Conservation (phyloP, 768 basidiomycete species). For the Russula griseocarnosa region DNA sequence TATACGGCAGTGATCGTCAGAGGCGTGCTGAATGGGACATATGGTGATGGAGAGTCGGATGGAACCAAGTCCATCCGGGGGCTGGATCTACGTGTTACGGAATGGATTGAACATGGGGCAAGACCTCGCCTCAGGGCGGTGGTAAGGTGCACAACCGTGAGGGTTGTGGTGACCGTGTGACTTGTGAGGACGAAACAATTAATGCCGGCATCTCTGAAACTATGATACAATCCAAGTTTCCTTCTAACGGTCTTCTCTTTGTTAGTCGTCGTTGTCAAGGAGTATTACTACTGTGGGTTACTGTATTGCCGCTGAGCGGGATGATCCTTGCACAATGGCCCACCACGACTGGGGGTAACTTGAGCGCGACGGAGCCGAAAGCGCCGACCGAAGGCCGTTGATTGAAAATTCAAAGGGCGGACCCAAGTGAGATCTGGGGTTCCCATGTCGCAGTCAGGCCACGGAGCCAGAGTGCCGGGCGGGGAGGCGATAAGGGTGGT, state of each 20-base stretch:
- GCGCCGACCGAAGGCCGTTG: slow-evolving; percentile 6
- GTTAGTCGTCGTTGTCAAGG: background rate
- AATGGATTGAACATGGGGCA: background rate
- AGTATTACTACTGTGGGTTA: background rate
- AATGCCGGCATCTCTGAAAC: slow-evolving; percentile 12
- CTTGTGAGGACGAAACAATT: background rate
- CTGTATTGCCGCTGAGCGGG: background rate
- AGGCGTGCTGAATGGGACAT: slow-evolving; percentile 13
- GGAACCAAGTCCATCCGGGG: slow-evolving; percentile 17
- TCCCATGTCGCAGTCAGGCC: background rate
- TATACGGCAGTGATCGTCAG: slow-evolving; percentile 12
- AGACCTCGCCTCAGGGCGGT: background rate
- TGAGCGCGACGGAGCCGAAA: slow-evolving; percentile 3
- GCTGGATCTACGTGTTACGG: slow-evolving; percentile 22
- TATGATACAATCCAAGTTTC: background rate
- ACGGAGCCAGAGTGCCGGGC: slow-evolving; percentile 18
- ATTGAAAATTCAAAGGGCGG: background rate
- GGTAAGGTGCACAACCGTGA: slow-evolving; percentile 5
- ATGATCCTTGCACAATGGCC: background rate
- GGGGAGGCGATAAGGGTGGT: slow-evolving; percentile 20
- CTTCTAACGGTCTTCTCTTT: background rate
- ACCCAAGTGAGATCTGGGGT: slow-evolving; percentile 20
- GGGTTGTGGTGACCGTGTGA: slow-evolving; percentile 4
- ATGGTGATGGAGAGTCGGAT: slow-evolving; percentile 9
- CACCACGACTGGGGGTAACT: background rate